Conservation (phyloP, 2,329 filamentous ascomycete genomes). For the Diplodia intermedia region DNA sequence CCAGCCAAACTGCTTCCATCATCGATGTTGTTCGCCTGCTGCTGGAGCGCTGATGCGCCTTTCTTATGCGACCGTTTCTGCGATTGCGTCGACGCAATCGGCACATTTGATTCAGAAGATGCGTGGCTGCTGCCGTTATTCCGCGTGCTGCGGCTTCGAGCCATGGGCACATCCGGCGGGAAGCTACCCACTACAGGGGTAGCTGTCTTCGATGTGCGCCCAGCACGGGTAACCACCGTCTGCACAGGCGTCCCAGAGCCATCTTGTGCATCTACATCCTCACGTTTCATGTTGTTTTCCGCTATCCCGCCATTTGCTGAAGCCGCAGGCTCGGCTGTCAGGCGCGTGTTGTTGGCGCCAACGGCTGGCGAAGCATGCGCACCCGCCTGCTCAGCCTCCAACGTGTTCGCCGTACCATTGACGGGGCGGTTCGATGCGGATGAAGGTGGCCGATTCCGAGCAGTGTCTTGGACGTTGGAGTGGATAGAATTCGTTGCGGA, state of each 20-base stretch:
- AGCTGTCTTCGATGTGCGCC: slow-evolving; percentile 55
- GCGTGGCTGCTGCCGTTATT: slow-evolving; percentile 46
- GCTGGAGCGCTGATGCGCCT: slow-evolving; percentile 39
- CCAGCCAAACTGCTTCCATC: slow-evolving; percentile 33
- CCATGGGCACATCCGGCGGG: slow-evolving; percentile 49
- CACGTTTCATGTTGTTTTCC: slow-evolving; percentile 51
- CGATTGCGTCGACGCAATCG: slow-evolving; percentile 37
- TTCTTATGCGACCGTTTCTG: slow-evolving; percentile 50
- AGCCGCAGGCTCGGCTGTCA: slow-evolving; percentile 15
- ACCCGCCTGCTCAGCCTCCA: slow-evolving; percentile 21
- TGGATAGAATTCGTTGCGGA: slow-evolving; percentile 55
- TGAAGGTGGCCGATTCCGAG: slow-evolving; percentile 43
- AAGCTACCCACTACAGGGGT: slow-evolving; percentile 56
- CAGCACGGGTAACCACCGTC: slow-evolving; percentile 43
- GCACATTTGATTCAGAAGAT: slow-evolving; percentile 50
- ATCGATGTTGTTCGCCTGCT: slow-evolving; percentile 35
- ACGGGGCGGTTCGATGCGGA: slow-evolving; percentile 44
- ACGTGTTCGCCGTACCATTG: slow-evolving; percentile 15
- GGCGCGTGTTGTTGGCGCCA: not conserved
- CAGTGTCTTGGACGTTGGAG: slow-evolving; percentile 60
- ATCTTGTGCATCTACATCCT: slow-evolving; percentile 58
- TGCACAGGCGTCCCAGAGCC: slow-evolving; percentile 44
- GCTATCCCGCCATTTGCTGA: slow-evolving; percentile 11
- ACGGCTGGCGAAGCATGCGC: not conserved
- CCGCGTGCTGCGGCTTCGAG: slow-evolving; percentile 52